Evolutionary conservation across 371 early-diverging fungal genomes (phyloP), one percentile per base, ranked within the genome.

Genomic region (Chytridium lagenaria): DNA sequence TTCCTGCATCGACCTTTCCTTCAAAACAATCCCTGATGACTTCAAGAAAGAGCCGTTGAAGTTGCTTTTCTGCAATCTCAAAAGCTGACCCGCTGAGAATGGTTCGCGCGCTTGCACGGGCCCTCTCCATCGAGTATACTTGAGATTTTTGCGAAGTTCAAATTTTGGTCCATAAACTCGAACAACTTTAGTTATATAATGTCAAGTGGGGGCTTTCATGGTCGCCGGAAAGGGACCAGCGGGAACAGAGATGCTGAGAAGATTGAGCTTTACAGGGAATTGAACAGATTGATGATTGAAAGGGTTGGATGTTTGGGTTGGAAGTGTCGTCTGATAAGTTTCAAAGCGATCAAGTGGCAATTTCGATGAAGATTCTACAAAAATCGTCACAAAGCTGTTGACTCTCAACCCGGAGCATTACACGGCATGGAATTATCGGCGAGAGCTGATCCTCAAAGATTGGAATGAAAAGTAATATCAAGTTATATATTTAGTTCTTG

Each of bases 401-500:
- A 80, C 85, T 33, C 77, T 83, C 70, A 95, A 94, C 83, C 93
- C 95, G 2, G 98, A 97, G 74, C 90, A 87, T 69, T 95, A 98
- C 77, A 91, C 95, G 91, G 87, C 94, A 73, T 98, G 95, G 94
- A 94, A 94, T 78, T 94, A 94, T 82, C 90, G 96, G 12, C 77
- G 71, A 22, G 44, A 57, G 15, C 52, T 75, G 7, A 49, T 74
- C 23, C 3, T 31, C 2, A 0, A 15, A 0, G 23, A 23, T 12
- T 74, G 74, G 74, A 37, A 52, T 7, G n/a, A n/a, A n/a, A n/a
- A n/a, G n/a, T n/a, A n/a, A n/a, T n/a, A n/a, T n/a, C n/a, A n/a
- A n/a, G n/a, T n/a, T n/a, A n/a, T n/a, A n/a, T n/a, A n/a, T n/a
- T n/a, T n/a, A n/a, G n/a, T n/a, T n/a, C n/a, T n/a, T n/a, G n/a